Base-by-base conservation (phyloP, 768 basidiomycete species). In the Pleurotus cornucopiae region DNA sequence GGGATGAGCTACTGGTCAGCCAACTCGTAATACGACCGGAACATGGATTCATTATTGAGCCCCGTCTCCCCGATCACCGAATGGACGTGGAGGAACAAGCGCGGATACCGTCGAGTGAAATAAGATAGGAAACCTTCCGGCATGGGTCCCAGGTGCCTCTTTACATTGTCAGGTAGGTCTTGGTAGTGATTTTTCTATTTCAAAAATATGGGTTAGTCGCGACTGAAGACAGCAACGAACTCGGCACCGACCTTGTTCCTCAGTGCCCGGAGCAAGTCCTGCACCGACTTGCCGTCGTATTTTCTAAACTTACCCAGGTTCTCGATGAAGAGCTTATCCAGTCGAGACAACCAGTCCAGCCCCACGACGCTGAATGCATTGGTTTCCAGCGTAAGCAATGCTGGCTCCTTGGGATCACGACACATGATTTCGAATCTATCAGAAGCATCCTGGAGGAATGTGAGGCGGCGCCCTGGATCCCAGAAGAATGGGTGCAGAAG, bases 351-450 rank as follows among this genome's bases (percentile, higher is more conserved):
- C 97, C 97, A 99, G 70, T 98, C 96, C 56, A 82, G 80, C 20
- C 94, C 94, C 2, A 99, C 88, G 48, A 98, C 86, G 6, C 71
- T 69, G 30, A 65, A 61, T 0, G 92, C 89, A 46, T 78, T 79
- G 0, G 71, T 78, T 72, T 99, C 97, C 14, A 99, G 80, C 9
- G 78, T 71, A 11, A 91, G 62, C 20, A 99, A 78, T 55, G 84
- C 79, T 0, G 83, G 77, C 56, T 96, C 92, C 56, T 84, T 86
- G 0, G 95, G 94, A 47, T 96, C 94, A 26, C 93, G 84, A 62
- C 88, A 90, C 93, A 98, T 96, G 67, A 94, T 94, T 71, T 98
- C 97, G 69, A 98, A 99, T 4, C 95, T 84, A 70, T 98, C 96
- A 0, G 94, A 97, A 0, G 94, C 92, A 60, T 98, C 97, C 70